Conservation (phyloP, 2,329 filamentous ascomycete species). For the Pestalotiopsis sp. region DNA sequence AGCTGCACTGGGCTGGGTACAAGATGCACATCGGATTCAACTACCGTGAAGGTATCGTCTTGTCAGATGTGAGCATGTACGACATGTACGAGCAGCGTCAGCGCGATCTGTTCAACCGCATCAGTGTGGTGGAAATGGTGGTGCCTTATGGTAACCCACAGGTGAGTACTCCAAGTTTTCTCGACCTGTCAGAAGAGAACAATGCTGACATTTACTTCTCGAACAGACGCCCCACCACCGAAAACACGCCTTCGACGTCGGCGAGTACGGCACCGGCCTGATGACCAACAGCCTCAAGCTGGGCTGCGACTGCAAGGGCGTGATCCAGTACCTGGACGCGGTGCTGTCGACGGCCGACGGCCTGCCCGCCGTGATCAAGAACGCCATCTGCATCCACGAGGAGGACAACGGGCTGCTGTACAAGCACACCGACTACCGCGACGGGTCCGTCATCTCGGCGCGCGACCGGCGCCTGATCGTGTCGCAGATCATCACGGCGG, state of each 20-base stretch:
- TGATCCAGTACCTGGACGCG: constrained; percentile 67
- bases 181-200: not conserved
- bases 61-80: constrained; percentile 58
- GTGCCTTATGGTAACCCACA: constrained; percentile 70
- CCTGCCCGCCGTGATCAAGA: constrained; percentile 51
- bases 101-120: constrained; percentile 69
- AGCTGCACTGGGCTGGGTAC: constrained; percentile 57
- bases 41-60: constrained; percentile 55
- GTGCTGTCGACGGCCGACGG: constrained; percentile 57
- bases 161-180: constrained; percentile 42
- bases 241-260: constrained; percentile 65
- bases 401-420: constrained; percentile 71
- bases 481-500: constrained; percentile 69
- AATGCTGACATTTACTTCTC: not conserved
- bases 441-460: constrained; percentile 60
- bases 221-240: constrained; percentile 49
- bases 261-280: constrained; percentile 65
- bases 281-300: constrained; percentile 65
- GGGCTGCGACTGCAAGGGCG: constrained; percentile 71
- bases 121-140: constrained; percentile 78
- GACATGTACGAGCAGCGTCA: constrained; percentile 64
- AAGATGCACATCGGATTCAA: constrained; percentile 54
- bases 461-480: constrained; percentile 65
- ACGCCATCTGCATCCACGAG: constrained; percentile 71
- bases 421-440: constrained; percentile 73